Conservation (phyloP, 2,329 filamentous ascomycete genomes). For the Ophiocordyceps camponoti-floridani region DNA sequence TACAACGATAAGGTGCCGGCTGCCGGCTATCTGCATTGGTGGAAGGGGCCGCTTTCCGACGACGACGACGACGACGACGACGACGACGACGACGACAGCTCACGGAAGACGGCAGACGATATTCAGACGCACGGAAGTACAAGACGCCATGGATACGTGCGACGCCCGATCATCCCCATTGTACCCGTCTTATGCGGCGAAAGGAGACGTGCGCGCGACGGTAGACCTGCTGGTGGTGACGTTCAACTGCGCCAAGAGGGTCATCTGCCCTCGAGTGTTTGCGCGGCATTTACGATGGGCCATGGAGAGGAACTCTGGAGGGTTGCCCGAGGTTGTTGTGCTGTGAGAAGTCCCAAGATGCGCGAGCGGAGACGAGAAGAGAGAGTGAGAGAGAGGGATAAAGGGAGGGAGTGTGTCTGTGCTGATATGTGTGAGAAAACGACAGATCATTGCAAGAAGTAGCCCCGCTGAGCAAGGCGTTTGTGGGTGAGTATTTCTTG, state of each 20-base stretch:
- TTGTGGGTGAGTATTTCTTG: slow-evolving; percentile 70
- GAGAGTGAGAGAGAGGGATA: slow-evolving; percentile 25
- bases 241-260: slow-evolving; percentile 69
- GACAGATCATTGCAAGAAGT: slow-evolving; percentile 71
- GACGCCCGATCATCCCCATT: background rate
- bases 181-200: background rate
- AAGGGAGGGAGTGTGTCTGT: no score
- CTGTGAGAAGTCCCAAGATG: no score
- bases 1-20: no score
- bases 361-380: no score
- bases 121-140: no score
- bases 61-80: no score
- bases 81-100: no score
- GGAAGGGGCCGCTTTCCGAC: no score
- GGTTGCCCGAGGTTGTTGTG: slow-evolving; percentile 35
- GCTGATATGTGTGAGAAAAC: no score
- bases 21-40: no score
- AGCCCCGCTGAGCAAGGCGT: slow-evolving; percentile 65
- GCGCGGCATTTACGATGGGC: slow-evolving; percentile 48
- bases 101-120: no score
- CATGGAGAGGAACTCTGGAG: slow-evolving; percentile 29
- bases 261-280: slow-evolving; percentile 53
- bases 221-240: slow-evolving; percentile 66
- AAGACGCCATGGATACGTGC: background rate
- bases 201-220: slow-evolving; percentile 19